phyloP scores from a whole-genome alignment of 495 filamentous ascomycete species.

The Sordaria brevicollis region DNA sequence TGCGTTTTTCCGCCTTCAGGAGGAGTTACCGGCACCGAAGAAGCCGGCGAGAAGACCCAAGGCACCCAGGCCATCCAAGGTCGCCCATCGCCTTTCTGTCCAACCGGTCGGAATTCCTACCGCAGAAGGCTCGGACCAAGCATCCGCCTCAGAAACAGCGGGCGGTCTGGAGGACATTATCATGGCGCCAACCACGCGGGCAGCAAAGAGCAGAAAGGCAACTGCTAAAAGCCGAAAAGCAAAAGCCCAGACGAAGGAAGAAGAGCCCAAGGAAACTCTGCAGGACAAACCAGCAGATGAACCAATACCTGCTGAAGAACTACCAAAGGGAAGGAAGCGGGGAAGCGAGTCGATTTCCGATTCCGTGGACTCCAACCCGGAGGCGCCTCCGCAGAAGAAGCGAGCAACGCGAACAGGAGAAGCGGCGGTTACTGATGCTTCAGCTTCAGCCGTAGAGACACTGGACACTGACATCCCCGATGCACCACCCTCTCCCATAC shows the following conservation, averaged over 20 bases:
- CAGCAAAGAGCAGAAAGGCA: constrained; percentile 27
- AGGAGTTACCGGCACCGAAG: constrained; percentile 33
- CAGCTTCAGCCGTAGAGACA: constrained; percentile 8
- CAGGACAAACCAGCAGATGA: constrained; percentile 30
- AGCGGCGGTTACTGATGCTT: constrained; percentile 13
- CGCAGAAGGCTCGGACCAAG: constrained; percentile 38
- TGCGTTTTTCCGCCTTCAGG: constrained; percentile 59
- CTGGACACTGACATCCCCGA: constrained; percentile 29
- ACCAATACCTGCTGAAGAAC: constrained; percentile 28
- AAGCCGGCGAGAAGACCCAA: constrained; percentile 42
- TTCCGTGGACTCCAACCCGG: constrained; percentile 25
- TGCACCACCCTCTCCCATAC: constrained; percentile 12
- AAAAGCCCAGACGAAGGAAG: constrained; percentile 42
- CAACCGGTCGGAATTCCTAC: constrained; percentile 53
- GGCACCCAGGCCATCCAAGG: constrained; percentile 50
- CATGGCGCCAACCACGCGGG: constrained; percentile 47
- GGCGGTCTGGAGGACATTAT: constrained; percentile 59
- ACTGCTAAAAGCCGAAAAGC: constrained; percentile 35
- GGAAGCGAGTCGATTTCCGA: constrained; percentile 50
- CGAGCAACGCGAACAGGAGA: constrained; percentile 46
- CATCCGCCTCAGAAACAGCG: constrained; percentile 39
- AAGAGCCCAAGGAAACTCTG: constrained; percentile 44
- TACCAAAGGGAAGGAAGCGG: constrained; percentile 52
- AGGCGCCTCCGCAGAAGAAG: constrained; percentile 54
- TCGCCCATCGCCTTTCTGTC: constrained; percentile 53